Base-by-base conservation (phyloP, 108 stramenopile genomes). In the Cyclotella baltica region DNA sequence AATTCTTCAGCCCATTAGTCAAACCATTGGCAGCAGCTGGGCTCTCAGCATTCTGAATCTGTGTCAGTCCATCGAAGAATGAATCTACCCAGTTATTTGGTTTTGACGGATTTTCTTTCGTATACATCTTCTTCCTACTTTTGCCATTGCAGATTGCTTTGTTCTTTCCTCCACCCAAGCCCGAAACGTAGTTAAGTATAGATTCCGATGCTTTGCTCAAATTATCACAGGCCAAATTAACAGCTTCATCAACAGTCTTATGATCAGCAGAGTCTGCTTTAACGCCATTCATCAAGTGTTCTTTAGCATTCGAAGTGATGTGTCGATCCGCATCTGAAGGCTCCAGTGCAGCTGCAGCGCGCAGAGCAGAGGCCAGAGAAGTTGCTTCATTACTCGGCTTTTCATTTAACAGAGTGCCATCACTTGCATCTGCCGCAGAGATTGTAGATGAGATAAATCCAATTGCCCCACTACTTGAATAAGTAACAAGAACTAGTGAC, bases 401-500 rank as follows among this genome's bases (percentile, higher is more conserved):
- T n/a, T 36, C 43, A 36, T 58, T 47, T 19, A 38, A 52, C 4
- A 35, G 30, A 18, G 62, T 30, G 27, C 53, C 22, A 2, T 56
- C 52, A 23, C 38, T 43, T 11, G 25, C 9, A 22, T 67, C 65
- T 6, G 67, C 18, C 43, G 72, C 63, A 9, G 76, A 56, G 36
- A 33, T 66, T 15, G 59, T 61, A 11, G 59, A 61, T 10, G 33
- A 61, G n/a, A 77, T 22, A 31, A 83, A 34, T 25, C 71, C 58
- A 31, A 83, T 36, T 31, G 72, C 67, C 46, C 72, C 76, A 59
- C 35, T 68, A 13, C 23, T 59, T 33, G 72, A 35, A 0, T 76
- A 37, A 63, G 83, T 72, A 11, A 83, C 25, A 46, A 83, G 76
- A 6, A 70, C 76, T 40, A 83, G 61, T 31, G 72, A 83, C 68